Evolutionary conservation across 257 asterid species (phyloP).

Genomic region (Catharanthus roseus): DNA sequence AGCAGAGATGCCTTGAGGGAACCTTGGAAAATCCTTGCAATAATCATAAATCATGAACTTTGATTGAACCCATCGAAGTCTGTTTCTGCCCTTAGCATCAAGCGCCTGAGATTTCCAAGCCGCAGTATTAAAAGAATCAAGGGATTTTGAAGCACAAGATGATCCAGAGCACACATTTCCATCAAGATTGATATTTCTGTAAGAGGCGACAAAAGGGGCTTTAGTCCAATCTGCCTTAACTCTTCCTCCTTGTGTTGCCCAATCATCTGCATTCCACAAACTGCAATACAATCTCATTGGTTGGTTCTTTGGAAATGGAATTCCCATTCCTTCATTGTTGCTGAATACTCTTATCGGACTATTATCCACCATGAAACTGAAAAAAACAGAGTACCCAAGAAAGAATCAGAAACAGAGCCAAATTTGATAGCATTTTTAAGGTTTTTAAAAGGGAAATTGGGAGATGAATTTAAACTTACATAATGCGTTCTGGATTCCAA

Average conservation of each 20-base stretch:
- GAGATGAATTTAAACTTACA: slow-evolving; percentile 29
- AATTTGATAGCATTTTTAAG: neutral
- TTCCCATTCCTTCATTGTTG: slow-evolving; percentile 34
- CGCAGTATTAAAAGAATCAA: slow-evolving; percentile 1
- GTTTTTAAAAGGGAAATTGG: neutral
- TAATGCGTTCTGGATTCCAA: slow-evolving; percentile 48
- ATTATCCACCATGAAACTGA: slow-evolving; percentile 59
- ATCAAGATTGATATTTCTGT: slow-evolving; percentile 29
- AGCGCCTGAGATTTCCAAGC: slow-evolving; percentile 47
- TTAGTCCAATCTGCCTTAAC: slow-evolving; percentile 57
- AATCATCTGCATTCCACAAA: slow-evolving; percentile 59
- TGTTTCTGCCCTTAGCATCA: slow-evolving; percentile 34
- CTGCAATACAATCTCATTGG: slow-evolving; percentile 53
- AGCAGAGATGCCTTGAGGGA: slow-evolving; percentile 19
- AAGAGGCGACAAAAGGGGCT: slow-evolving; percentile 50
- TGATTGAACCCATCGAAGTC: slow-evolving; percentile 13
- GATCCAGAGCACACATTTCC: slow-evolving; percentile 14
- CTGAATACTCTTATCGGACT: slow-evolving; percentile 53
- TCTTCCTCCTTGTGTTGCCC: slow-evolving; percentile 71
- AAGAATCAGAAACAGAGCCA: neutral
- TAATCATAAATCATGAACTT: slow-evolving; percentile 18
- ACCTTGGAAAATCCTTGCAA: slow-evolving; percentile 12
- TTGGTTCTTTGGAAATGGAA: slow-evolving; percentile 46
- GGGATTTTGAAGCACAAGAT: slow-evolving; percentile 2
- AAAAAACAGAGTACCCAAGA: neutral